Evolutionary conservation across 164 flowering plant genomes (phyloP), one percentile per base, ranked within the genome.

Genomic region (Berberis thunbergii): DNA sequence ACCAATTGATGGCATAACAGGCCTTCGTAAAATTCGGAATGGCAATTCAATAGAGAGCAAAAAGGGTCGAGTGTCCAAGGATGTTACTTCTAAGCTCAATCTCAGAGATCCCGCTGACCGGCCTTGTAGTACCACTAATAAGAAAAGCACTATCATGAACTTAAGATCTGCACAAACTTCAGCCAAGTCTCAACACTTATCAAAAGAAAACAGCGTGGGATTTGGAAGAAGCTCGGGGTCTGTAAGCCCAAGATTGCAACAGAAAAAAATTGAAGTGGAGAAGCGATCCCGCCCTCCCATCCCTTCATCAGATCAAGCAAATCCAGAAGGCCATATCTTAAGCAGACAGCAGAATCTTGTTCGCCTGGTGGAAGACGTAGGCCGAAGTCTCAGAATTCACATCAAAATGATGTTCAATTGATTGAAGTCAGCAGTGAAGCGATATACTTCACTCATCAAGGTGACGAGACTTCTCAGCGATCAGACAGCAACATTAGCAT

Each of bases 201-300:
- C 77, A 39, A 89, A 76, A 70, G 91, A 84, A 45, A 81, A 61
- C 70, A 45, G 66, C 7, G 44, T 66, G 26, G 69, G 64, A 64
- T 72, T 79, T 4, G 73, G 57, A 39, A 84, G 76, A 72, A 77
- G 62, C 65, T 71, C 85, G 26, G 88, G 83, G 62, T 82, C 91
- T 42, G 69, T 73, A 39, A 86, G 94, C 78, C 93, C 91, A 41
- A 84, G 90, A 74, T 45, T 82, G 76, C 89, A 75, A 60, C 89
- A 80, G 70, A 89, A 73, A 81, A 88, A 80, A 72, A 74, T 73
- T 11, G 94, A 89, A 76, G 38, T 75, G 69, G 91, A 86, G 66
- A 87, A 72, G 75, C 76, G 77, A 60, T 78, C 85, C 57, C 80
- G 82, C 6, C 83, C 81, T 11, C 85, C 84, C 54, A 73, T 73